Evolutionary conservation across 1,284 basidiomycete species (phyloP).

Genomic region (Clitocybe nebularis): DNA sequence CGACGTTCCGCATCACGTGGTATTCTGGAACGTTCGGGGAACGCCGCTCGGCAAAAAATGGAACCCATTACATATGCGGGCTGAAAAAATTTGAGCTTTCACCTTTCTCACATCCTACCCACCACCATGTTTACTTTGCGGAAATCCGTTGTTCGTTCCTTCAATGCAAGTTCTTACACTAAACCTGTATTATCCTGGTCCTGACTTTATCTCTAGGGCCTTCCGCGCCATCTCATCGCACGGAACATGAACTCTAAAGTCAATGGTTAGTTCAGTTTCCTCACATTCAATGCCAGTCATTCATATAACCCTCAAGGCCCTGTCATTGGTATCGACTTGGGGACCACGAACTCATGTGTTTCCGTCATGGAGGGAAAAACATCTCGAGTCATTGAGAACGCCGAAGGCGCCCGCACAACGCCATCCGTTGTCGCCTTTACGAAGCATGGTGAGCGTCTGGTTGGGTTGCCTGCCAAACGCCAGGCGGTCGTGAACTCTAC

Average conservation of each 20-base stretch:
- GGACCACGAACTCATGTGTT: constrained; percentile 91
- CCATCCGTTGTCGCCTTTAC: constrained; percentile 99
- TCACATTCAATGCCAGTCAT: constrained; percentile 5
- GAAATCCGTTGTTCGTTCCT: constrained; percentile 52
- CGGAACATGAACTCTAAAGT: constrained; percentile 84
- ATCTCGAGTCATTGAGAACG: constrained; percentile 94
- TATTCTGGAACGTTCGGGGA: constrained; percentile 31
- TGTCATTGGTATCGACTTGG: constrained; percentile 82
- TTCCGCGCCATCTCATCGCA: constrained; percentile 67
- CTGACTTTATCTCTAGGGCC: constrained; percentile 46
- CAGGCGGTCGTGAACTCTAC: constrained; percentile 97
- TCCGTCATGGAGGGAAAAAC: constrained; percentile 95
- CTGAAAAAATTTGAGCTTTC: constrained; percentile 39
- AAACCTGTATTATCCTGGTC: no score
- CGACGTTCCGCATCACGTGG: constrained; percentile 14
- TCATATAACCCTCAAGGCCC: constrained; percentile 45
- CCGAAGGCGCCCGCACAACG: constrained; percentile 96
- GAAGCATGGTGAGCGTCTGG: constrained; percentile 89
- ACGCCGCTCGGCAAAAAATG: constrained; percentile 27
- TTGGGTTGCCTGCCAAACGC: constrained; percentile 95
- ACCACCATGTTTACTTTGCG: constrained; percentile 62
- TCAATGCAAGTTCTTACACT: constrained; percentile 43
- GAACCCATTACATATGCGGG: constrained; percentile 35
- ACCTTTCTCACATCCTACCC: constrained; percentile 34
- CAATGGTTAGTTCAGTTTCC: constrained; percentile 46